Conservation (phyloP, 1,284 basidiomycete genomes). For the Moesziomyces aphidis region DNA sequence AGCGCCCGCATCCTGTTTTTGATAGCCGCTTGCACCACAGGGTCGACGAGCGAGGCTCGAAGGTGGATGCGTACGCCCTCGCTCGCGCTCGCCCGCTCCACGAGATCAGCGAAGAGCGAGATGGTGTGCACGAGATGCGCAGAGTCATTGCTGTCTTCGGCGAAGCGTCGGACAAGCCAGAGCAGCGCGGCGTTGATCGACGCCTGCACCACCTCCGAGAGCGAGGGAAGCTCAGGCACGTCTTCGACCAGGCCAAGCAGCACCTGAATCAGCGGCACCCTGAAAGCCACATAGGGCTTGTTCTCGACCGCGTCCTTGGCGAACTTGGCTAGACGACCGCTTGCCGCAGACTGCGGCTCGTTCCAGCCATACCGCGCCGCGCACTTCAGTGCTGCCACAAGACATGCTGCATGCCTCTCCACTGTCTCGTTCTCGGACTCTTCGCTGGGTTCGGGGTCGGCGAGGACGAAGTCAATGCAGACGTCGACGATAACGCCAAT, state of each 20-base stretch:
- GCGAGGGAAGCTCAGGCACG: slow-evolving; percentile 6
- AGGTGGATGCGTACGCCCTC: slow-evolving; percentile 57
- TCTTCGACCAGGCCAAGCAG: slow-evolving; percentile 16
- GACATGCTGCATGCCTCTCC: slow-evolving; percentile 10
- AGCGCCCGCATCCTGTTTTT: slow-evolving; percentile 73
- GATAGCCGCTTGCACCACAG: slow-evolving; percentile 77
- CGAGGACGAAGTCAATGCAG: slow-evolving; percentile 7
- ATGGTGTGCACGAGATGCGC: slow-evolving; percentile 31
- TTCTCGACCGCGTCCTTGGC: slow-evolving; percentile 6
- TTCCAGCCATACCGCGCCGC: slow-evolving; percentile 22
- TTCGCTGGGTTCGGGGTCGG: background rate
- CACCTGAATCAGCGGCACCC: slow-evolving; percentile 9
- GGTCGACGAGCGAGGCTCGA: slow-evolving; percentile 78
- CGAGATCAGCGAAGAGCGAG: slow-evolving; percentile 19
- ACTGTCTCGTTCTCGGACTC: background rate
- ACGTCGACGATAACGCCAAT: slow-evolving; percentile 7
- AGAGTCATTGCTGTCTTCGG: slow-evolving; percentile 65
- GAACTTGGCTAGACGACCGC: slow-evolving; percentile 9
- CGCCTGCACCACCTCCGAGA: slow-evolving; percentile 24
- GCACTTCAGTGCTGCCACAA: slow-evolving; percentile 16
- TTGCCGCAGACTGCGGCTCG: slow-evolving; percentile 1
- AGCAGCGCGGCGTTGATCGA: slow-evolving; percentile 44
- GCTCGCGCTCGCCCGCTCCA: slow-evolving; percentile 12
- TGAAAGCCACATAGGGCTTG: slow-evolving; percentile 20
- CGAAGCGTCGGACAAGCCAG: slow-evolving; percentile 68